Evolutionary conservation across 495 filamentous ascomycete genomes (phyloP), one percentile per base, ranked within the genome.

Genomic region (Filosporella fistucella): DNA sequence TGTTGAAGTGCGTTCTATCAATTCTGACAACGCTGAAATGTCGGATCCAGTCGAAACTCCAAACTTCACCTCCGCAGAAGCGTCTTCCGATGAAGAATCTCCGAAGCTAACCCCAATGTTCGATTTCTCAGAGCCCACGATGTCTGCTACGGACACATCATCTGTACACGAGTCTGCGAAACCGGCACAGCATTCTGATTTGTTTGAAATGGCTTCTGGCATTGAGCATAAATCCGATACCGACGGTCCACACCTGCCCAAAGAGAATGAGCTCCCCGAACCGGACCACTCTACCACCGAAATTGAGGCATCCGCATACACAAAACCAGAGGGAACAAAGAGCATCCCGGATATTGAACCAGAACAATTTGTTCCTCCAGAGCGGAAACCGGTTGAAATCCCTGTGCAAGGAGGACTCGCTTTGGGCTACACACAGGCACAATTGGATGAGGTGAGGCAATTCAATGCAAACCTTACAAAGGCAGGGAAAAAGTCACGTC

Each of bases 401-500:
- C 52, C 47, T 7, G 12, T 10, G 10, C 18, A 32, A n/a, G 47
- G 45, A 6, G 41, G 50, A 14, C 34, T 59, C 11, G 47, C 56
- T n/a, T 34, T 32, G 16, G 47, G 47, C 11, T 52, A 46, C 20
- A 50, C 56, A 17, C 42, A 55, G 47, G 51, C 44, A 42, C 51
- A 55, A 47, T 24, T 59, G 26, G 56, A 59, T 23, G 56, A 59
- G 23, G 23, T 51, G 9, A 55, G 47, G 29, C 35, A 34, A 2
- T 55, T 59, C 38, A 54, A 59, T 37, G 41, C 51, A 14, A 17
- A 32, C 8, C 45, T 55, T 39, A 55, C 56, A 11, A 58, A 54
- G 33, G 55, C 50, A 12, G 55, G 55, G 3, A 14, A 54, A 10
- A 58, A 58, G 18, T 43, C 43, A 9, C 38, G 36, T 14, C 45